These are phyloP conservation scores for Yamadazyma kitorensis DNA, from an alignment of 805 yeast genomes.

Conservation along the genomic window DNA sequence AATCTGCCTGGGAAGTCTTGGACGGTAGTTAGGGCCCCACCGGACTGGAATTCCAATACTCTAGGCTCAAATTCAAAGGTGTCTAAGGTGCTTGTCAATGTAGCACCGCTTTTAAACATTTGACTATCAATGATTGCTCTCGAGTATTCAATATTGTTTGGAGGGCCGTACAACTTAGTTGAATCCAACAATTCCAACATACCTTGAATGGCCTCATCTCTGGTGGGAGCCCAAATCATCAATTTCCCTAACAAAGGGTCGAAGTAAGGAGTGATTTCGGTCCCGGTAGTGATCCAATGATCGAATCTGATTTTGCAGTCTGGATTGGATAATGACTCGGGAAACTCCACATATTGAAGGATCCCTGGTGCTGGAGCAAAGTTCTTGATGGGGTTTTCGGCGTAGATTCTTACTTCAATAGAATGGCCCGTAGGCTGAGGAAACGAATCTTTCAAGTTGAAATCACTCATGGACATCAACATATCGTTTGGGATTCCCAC, in stretches of 20 bases:
- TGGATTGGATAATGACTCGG: conserved; percentile 69
- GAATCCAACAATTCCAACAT: conserved; percentile 72
- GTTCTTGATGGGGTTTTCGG: conserved; percentile 93
- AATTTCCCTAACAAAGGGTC: conserved; percentile 95
- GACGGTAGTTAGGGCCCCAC: conserved; percentile 81
- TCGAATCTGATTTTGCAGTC: conserved; percentile 61
- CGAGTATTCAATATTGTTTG: conserved; percentile 84
- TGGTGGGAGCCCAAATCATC: conserved; percentile 86
- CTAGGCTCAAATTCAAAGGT: conserved; percentile 43
- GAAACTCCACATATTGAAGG: conserved; percentile 77
- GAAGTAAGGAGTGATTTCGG: conserved; percentile 82
- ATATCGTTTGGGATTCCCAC: background rate
- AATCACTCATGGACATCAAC: background rate
- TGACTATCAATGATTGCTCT: conserved; percentile 74
- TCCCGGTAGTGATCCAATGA: conserved; percentile 87
- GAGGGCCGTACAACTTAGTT: conserved; percentile 81
- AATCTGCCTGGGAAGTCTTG: conserved; percentile 95
- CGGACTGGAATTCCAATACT: conserved; percentile 72
- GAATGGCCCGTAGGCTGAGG: conserved; percentile 59
- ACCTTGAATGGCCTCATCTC: conserved; percentile 80
- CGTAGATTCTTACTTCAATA: conserved; percentile 93
- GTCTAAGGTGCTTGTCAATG: conserved; percentile 84
- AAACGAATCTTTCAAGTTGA: background rate
- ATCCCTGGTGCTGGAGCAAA: conserved; percentile 96
- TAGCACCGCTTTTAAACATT: conserved; percentile 78